phyloP scores from a whole-genome alignment of 306 rosid genomes.

The Cucurbita moschata region DNA sequence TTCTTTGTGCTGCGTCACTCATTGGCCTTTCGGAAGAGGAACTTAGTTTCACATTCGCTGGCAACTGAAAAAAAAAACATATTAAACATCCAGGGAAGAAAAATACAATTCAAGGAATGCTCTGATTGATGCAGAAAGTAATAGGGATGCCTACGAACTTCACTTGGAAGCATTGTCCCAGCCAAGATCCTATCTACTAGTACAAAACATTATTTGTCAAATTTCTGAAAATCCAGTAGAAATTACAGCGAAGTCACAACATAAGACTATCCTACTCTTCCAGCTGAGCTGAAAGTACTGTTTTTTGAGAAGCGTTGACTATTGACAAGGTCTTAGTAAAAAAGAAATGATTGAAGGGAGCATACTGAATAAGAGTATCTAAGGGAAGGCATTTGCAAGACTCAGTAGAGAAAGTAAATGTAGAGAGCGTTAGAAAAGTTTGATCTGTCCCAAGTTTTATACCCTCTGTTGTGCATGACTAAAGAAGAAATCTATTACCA shows the following conservation, averaged over 20 bases:
- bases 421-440: not conserved
- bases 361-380: not conserved
- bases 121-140: not conserved
- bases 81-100: not conserved
- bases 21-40: conserved; percentile 32
- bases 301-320: not conserved
- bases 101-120: not conserved
- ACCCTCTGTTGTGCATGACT: not conserved
- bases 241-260: not conserved
- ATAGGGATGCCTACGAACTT: not conserved
- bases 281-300: not conserved
- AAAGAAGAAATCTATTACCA: not conserved
- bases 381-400: not conserved
- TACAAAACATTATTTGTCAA: not conserved
- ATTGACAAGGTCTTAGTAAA: not conserved
- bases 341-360: not conserved
- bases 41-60: conserved; percentile 45
- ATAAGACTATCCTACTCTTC: not conserved
- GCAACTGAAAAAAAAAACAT: conserved; percentile 39
- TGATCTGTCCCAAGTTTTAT: not conserved
- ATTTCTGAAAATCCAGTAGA: not conserved
- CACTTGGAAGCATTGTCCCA: not conserved
- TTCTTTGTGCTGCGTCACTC: conserved; percentile 45
- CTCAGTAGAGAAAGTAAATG: not conserved
- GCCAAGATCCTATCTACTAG: not conserved